Evolutionary conservation across 73 alveolate genomes (phyloP).

Genomic region (Paramecium bursaria): DNA sequence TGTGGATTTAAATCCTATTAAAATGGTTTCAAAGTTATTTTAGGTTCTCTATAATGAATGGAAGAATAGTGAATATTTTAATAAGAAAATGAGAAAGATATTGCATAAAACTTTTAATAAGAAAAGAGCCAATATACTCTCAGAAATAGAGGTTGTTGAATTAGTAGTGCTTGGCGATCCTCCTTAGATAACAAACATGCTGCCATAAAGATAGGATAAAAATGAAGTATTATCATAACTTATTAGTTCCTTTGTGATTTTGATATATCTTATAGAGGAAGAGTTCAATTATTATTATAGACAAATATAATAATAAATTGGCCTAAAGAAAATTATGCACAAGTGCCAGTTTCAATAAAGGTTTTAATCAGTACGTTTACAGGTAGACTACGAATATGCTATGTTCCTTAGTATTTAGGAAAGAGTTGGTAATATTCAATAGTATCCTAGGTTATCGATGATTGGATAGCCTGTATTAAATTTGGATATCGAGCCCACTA

Average conservation of each 20-base stretch:
- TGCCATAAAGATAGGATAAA: constrained; percentile 16
- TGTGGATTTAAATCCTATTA: not conserved
- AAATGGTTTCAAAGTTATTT: not conserved
- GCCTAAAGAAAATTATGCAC: constrained; percentile 53
- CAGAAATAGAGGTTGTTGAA: constrained; percentile 11
- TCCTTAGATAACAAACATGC: constrained; percentile 1
- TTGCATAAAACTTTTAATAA: not conserved
- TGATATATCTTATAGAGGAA: constrained; percentile 50
- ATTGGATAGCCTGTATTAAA: constrained; percentile 24
- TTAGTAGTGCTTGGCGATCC: constrained; percentile 40
- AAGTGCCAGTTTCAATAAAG: constrained; percentile 31
- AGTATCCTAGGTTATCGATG: constrained; percentile 8
- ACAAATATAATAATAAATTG: constrained; percentile 5
- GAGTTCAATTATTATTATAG: not conserved
- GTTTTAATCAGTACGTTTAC: constrained; percentile 25
- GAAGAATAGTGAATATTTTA: constrained; percentile 37
- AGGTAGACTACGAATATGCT: constrained; percentile 35
- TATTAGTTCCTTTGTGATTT: constrained; percentile 25
- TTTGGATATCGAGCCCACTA: constrained; percentile 35
- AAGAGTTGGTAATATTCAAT: constrained; percentile 38
- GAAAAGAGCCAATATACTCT: constrained; percentile 10
- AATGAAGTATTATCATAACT: constrained; percentile 9
- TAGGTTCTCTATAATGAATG: constrained; percentile 30
- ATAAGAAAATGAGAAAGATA: not conserved
- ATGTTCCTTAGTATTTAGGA: constrained; percentile 20